Evolutionary conservation across 495 filamentous ascomycete genomes (phyloP).

Genomic region (Penicillium malachiteum): DNA sequence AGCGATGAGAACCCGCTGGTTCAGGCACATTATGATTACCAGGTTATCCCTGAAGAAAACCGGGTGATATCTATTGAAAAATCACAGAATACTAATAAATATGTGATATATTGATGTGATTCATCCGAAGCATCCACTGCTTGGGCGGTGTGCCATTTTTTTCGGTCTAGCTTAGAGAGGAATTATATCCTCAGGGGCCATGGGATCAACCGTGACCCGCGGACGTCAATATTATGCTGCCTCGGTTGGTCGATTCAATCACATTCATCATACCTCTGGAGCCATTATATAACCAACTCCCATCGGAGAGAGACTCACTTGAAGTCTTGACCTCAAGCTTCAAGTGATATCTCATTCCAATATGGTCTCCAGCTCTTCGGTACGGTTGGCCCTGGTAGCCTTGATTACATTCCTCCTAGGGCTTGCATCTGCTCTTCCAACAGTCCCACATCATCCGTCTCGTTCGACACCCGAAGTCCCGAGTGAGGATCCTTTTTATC

Average conservation of each 20-base stretch:
- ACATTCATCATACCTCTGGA: slow-evolving; percentile 10
- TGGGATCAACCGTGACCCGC: slow-evolving; percentile 7
- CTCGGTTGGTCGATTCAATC: slow-evolving; percentile 10
- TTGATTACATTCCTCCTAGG: slow-evolving; percentile 19
- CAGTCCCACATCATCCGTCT: not conserved
- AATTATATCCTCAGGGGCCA: not conserved
- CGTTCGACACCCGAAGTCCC: slow-evolving; percentile 17
- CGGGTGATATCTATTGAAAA: too few relatives aligned
- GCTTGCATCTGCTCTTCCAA: slow-evolving; percentile 16
- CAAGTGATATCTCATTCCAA: not conserved
- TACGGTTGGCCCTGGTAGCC: slow-evolving; percentile 17
- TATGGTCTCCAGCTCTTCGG: slow-evolving; percentile 2
- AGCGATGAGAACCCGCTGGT: not conserved
- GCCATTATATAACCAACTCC: slow-evolving; percentile 15
- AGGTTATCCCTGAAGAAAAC: too few relatives aligned
- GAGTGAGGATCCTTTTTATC: slow-evolving; percentile 33
- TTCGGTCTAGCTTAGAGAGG: not conserved
- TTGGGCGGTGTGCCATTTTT: too few relatives aligned
- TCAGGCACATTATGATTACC: not conserved
- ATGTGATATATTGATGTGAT: too few relatives aligned
- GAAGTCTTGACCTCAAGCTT: slow-evolving; percentile 3
- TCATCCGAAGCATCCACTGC: too few relatives aligned
- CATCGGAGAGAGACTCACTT: slow-evolving; percentile 1
- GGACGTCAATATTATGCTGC: slow-evolving; percentile 3
- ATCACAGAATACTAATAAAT: too few relatives aligned